phyloP scores from a whole-genome alignment of 192 early-diverging fungal species.

The Backusella circina region DNA sequence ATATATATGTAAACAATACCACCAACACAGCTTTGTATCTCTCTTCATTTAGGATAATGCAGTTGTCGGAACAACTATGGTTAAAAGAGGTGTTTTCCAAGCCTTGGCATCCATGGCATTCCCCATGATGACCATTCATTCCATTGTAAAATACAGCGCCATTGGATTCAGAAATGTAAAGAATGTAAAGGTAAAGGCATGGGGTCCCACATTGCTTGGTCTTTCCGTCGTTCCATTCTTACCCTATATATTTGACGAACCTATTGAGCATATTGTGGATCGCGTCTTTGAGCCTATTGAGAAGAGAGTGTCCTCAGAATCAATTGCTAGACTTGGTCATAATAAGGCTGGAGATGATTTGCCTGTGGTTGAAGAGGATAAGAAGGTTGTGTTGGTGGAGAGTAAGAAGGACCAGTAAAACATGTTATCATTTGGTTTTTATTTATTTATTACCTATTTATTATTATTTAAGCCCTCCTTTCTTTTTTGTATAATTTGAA shows the following conservation, averaged over 20 bases:
- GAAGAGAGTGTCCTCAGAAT: slow-evolving; percentile 24
- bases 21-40: neutral
- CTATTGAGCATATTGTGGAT: slow-evolving; percentile 57
- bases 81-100: slow-evolving; percentile 62
- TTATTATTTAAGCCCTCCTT: neutral
- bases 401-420: slow-evolving; percentile 3
- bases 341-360: slow-evolving; percentile 4
- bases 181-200: slow-evolving; percentile 34
- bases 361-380: neutral
- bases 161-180: slow-evolving; percentile 39
- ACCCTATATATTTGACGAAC: slow-evolving; percentile 63
- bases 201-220: slow-evolving; percentile 60
- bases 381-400: neutral
- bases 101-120: slow-evolving; percentile 54
- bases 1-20: neutral
- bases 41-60: slow-evolving; percentile 14
- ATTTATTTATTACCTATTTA: neutral
- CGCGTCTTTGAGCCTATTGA: slow-evolving; percentile 51
- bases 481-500: neutral
- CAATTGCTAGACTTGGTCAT: slow-evolving; percentile 12
- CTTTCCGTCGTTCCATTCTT: slow-evolving; percentile 58
- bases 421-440: neutral
- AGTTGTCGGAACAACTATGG: slow-evolving; percentile 42
- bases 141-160: slow-evolving; percentile 56
- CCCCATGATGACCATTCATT: slow-evolving; percentile 63